Conservation (phyloP, 495 filamentous ascomycete genomes). For the Chaetomium fimeti region DNA sequence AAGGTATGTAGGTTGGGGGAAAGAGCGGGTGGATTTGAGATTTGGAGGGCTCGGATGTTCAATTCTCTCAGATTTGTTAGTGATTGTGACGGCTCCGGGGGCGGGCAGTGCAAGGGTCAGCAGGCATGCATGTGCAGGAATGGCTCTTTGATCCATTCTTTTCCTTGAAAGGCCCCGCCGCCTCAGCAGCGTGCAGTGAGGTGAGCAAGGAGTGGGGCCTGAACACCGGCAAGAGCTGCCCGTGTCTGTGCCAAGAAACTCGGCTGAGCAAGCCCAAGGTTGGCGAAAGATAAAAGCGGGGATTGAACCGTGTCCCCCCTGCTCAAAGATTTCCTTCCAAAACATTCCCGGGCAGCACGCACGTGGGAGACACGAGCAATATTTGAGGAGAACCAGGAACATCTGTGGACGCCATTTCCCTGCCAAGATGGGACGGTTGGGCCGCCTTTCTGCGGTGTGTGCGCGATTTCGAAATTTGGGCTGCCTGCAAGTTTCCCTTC, state of each 20-base stretch:
- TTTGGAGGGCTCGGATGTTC: too few species aligned
- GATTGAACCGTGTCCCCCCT: constrained; percentile 2
- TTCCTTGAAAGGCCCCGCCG: background rate
- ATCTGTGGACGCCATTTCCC: background rate
- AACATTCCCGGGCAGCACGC: constrained; percentile 5
- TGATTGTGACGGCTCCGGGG: too few species aligned
- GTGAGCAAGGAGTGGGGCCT: background rate
- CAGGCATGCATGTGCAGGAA: background rate
- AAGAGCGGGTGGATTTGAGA: too few species aligned
- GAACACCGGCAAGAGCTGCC: background rate
- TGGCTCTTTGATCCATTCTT: background rate
- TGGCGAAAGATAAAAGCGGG: constrained; percentile 10
- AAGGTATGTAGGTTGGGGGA: too few species aligned
- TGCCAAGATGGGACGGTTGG: background rate
- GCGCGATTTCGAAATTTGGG: background rate
- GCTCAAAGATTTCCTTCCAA: constrained; percentile 1
- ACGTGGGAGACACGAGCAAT: constrained; percentile 19
- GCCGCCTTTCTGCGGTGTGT: constrained; percentile 6
- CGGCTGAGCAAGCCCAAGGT: background rate
- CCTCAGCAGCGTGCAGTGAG: background rate
- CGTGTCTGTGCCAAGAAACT: constrained; percentile 13
- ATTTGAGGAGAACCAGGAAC: constrained; percentile 13
- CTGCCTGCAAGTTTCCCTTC: background rate
- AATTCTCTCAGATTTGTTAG: too few species aligned
- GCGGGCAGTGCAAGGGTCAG: constrained; percentile 8